Base-by-base conservation (phyloP, 2,329 filamentous ascomycete genomes). In the Domatiomyces catenatus region DNA sequence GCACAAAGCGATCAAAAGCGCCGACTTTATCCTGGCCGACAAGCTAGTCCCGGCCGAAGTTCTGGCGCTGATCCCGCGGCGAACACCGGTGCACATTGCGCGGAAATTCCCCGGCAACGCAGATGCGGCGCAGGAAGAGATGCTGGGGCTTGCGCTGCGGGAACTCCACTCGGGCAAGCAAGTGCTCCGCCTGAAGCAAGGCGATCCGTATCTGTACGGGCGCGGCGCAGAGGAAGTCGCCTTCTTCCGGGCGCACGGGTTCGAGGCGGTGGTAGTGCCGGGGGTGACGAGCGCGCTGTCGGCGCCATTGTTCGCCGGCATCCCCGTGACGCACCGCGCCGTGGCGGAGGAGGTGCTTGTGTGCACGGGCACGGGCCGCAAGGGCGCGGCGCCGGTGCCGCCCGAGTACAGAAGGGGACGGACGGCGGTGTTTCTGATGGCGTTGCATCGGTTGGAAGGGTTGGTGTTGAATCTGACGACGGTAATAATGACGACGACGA, bases 21-120 rank as follows among this genome's bases (percentile, higher is more conserved):
- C 71, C 3, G 67, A 73, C 48, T 67, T 76, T 12, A 67, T 71
- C 19, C 61, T 75, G 2, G 74, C 75, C 5, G 75, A 78, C 59
- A 72, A 75, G 46, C 73, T 77, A 22, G 74, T 78, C n/a, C 73
- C 92, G 0, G 75, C 86, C 0, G 80, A 84, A 6, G 86, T 98
- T 2, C 74, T 98, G 8, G 86, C 90, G 56, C 78, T 98, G 15
- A 84, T 96, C 50, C 92, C 92, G 1, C 86, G 92, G 36, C 80
- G 90, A 49, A 94, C 89, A 7, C 82, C 84, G 8, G 83, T 96
- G 10, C 81, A 86, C 60, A 98, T 98, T 60, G 90, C 92, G 3
- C 84, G 89, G 62, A 98, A 98, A 66, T 98, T 98, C 67, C 92
- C 92, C 0, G 92, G 92, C 19, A 96, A 98, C 66, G 92, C 92